Base-by-base conservation (phyloP, 1,284 basidiomycete genomes). In the Volvariella volvacea region DNA sequence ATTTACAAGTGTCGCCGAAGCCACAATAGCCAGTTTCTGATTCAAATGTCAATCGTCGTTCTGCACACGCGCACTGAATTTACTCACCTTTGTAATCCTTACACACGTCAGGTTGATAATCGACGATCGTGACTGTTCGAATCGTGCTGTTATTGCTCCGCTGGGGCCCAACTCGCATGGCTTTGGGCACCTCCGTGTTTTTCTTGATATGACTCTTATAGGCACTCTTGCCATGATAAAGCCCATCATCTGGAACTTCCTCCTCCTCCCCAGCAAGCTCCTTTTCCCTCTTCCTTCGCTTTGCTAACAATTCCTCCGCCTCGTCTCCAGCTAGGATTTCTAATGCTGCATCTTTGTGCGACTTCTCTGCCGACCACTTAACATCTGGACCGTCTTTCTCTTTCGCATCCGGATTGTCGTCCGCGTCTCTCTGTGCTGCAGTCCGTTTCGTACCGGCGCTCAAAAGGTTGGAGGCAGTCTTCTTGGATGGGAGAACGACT, bases 61-160 rank as follows among this genome's bases (percentile, higher is more conserved):
- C 48, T 39, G 20, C 30, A 41, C 43, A 33, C 33, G 33, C 28
- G 42, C 19, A 32, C 41, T 21, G 44, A 31, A 50, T 37, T 17
- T 30, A 70, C 77, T 48, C 52, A 89, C 89, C 90, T 80, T 97
- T 98, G 68, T 99, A 99, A 65, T 98, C 94, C 65, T 99, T 99
- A 68, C 96, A 99, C 16, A 98, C 91, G 59, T 98, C 95, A 2
- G 96, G 95, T 66, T 99, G 96, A 66, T 98, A 99, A 70, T 99
- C 96, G 41, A 92, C 78, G 46, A 98, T 83, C 0, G 95, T 98
- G 44, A 97, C 93, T 1, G 90, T 94, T 46, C 92, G 79, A 52
- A 99, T 94, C 47, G 95, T 97, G 56, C 71, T 86, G 34, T 36
- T 36, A 6, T 80, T 79, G 37, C 74, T 84, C 47, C 87, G 68